These are phyloP conservation scores for Pseudopyrenochaeta lycopersici DNA, from an alignment of 2,329 filamentous ascomycete species.

Conservation along the genomic window DNA sequence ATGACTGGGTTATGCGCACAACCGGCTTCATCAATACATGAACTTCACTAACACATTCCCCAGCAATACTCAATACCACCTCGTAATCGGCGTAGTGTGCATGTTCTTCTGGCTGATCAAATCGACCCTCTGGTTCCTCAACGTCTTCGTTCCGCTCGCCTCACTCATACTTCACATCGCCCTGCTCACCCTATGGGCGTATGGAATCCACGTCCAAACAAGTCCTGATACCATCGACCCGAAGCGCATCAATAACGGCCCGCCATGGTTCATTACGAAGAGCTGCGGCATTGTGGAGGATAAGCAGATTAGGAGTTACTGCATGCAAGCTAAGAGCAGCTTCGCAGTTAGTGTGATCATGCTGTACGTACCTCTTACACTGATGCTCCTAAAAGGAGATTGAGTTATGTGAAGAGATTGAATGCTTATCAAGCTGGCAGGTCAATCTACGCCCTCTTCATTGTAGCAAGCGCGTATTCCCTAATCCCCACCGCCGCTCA, in stretches of 20 bases:
- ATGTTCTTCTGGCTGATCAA: slow-evolving; percentile 80
- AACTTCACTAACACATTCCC: slow-evolving; percentile 9
- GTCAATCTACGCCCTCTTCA: slow-evolving; percentile 67
- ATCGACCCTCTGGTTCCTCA: slow-evolving; percentile 74
- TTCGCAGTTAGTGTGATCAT: slow-evolving; percentile 73
- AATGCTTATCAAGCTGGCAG: slow-evolving; percentile 49
- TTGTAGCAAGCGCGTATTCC: slow-evolving; percentile 67
- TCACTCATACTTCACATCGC: slow-evolving; percentile 66
- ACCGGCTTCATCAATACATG: neutral
- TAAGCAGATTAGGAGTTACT: slow-evolving; percentile 65
- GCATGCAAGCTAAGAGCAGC: slow-evolving; percentile 72
- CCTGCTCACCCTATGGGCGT: slow-evolving; percentile 69
- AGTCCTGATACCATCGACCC: slow-evolving; percentile 77
- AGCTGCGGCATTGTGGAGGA: slow-evolving; percentile 70
- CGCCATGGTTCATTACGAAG: slow-evolving; percentile 79
- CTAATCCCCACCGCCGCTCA: slow-evolving; percentile 54
- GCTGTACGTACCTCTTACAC: slow-evolving; percentile 64
- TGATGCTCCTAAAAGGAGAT: too few species aligned
- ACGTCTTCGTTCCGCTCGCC: slow-evolving; percentile 73
- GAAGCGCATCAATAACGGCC: slow-evolving; percentile 66
- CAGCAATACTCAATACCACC: slow-evolving; percentile 78
- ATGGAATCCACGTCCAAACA: slow-evolving; percentile 75
- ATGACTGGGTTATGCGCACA: neutral
- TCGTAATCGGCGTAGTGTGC: slow-evolving; percentile 77
- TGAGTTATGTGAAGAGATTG: neutral